Percentiles rank a stretch among this genome's conserved stretches.
phyloP scores from a whole-genome alignment of 2,329 filamentous ascomycete species.

The Colletotrichum sp. region DNA sequence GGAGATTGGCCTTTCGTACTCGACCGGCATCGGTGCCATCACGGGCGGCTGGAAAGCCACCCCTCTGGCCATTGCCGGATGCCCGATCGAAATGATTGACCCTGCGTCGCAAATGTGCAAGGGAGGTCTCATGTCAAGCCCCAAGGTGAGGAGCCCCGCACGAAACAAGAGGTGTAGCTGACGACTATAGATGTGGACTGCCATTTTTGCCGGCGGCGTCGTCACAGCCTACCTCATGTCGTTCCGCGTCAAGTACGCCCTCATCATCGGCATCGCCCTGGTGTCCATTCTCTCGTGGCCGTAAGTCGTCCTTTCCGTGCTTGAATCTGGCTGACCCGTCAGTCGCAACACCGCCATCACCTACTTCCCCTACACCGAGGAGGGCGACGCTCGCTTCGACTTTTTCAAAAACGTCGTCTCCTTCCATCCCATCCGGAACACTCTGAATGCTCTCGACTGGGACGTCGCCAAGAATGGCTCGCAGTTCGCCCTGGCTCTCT shows the following conservation, averaged over 20 bases:
- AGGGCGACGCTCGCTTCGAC: slow-evolving; percentile 69
- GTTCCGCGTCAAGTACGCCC: slow-evolving; percentile 76
- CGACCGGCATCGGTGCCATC: slow-evolving; percentile 81
- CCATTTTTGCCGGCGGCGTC: slow-evolving; percentile 80
- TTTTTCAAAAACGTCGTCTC: slow-evolving; percentile 77
- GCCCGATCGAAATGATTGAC: slow-evolving; percentile 60
- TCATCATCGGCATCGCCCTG: slow-evolving; percentile 74
- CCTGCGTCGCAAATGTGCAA: slow-evolving; percentile 52
- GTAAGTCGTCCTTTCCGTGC: slow-evolving; percentile 42
- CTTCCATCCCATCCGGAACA: slow-evolving; percentile 72
- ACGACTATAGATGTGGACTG: slow-evolving; percentile 74
- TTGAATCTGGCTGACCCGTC: slow-evolving; percentile 11
- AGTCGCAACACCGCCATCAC: slow-evolving; percentile 72
- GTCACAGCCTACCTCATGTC: slow-evolving; percentile 83
- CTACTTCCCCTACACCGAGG: slow-evolving; percentile 70
- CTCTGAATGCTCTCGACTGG: slow-evolving; percentile 71
- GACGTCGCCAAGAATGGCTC: slow-evolving; percentile 57
- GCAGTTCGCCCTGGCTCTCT: slow-evolving; percentile 73
- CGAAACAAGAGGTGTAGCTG: background rate
- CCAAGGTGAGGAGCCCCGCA: slow-evolving; percentile 57
- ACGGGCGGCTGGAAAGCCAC: slow-evolving; percentile 70
- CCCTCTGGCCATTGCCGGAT: slow-evolving; percentile 80
- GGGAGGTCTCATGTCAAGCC: slow-evolving; percentile 75
- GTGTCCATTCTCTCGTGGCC: slow-evolving; percentile 80
- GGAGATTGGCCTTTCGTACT: slow-evolving; percentile 74